phyloP scores from a whole-genome alignment of 768 basidiomycete genomes.

The Collybia sp. region DNA sequence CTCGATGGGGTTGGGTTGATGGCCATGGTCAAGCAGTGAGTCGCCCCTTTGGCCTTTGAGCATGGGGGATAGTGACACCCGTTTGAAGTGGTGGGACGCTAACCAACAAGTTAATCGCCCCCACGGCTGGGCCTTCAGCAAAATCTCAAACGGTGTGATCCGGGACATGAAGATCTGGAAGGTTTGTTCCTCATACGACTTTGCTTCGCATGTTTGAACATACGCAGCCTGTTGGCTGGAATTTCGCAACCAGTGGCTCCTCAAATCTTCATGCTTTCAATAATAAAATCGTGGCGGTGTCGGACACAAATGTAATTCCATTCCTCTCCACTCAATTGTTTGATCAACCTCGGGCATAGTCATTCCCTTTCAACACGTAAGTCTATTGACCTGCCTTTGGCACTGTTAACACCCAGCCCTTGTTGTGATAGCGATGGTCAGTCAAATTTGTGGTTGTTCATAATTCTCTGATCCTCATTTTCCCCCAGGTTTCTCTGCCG shows the following conservation, averaged over 20 bases:
- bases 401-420: background rate
- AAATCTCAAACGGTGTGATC: slow-evolving; percentile 50
- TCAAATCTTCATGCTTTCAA: slow-evolving; percentile 47
- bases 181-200: slow-evolving; percentile 16
- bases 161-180: slow-evolving; percentile 54
- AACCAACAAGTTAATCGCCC: slow-evolving; percentile 49
- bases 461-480: slow-evolving; percentile 30
- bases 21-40: slow-evolving; percentile 51
- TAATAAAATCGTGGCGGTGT: slow-evolving; percentile 50
- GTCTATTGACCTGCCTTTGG: slow-evolving; percentile 10
- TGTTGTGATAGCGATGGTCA: background rate
- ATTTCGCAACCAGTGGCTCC: slow-evolving; percentile 47
- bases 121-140: slow-evolving; percentile 48
- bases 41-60: background rate
- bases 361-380: slow-evolving; percentile 61
- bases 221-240: slow-evolving; percentile 51
- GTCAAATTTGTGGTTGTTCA: background rate
- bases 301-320: slow-evolving; percentile 30
- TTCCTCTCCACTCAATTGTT: background rate
- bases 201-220: background rate
- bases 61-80: too few species aligned
- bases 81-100: slow-evolving; percentile 53
- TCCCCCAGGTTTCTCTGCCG: slow-evolving; percentile 45
- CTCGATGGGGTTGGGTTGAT: slow-evolving; percentile 63
- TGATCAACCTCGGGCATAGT: slow-evolving; percentile 19